Conservation (phyloP, 2,329 filamentous ascomycete species). For the Diaporthe ilicicola region DNA sequence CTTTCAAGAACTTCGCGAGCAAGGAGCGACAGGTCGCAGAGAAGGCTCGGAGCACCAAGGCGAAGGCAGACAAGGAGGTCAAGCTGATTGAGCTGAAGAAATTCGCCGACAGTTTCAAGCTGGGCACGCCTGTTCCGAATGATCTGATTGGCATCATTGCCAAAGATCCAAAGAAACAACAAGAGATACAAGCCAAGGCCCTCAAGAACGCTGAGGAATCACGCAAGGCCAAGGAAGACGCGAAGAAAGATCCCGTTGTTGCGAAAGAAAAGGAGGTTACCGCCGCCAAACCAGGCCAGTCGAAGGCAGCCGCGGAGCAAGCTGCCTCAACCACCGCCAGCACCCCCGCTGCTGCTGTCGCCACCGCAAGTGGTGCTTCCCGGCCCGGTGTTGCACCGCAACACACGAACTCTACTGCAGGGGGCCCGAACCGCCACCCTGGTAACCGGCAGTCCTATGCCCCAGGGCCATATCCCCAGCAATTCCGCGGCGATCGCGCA, state of each 20-base stretch:
- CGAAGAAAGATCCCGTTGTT: conserved; percentile 51
- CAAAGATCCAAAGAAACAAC: conserved; percentile 94
- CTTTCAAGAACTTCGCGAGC: conserved; percentile 71
- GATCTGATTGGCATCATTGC: conserved; percentile 95
- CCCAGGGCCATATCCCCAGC: conserved; percentile 55
- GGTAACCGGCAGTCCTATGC: conserved; percentile 58
- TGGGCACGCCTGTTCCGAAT: conserved; percentile 88
- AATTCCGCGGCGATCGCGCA: conserved; percentile 56
- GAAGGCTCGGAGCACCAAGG: conserved; percentile 64
- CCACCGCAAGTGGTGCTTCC: conserved; percentile 41
- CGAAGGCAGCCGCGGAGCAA: conserved; percentile 44
- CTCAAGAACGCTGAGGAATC: conserved; percentile 76
- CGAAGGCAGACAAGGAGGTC: conserved; percentile 82
- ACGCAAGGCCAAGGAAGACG: conserved; percentile 31
- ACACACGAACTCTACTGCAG: conserved; percentile 38
- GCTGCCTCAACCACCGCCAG: conserved; percentile 30
- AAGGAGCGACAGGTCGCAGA: conserved; percentile 64
- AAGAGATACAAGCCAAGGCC: conserved; percentile 90
- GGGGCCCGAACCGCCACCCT: conserved; percentile 53
- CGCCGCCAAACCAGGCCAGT: conserved; percentile 54
- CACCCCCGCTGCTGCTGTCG: conserved; percentile 18
- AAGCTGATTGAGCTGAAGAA: conserved; percentile 95
- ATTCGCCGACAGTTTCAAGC: conserved; percentile 93
- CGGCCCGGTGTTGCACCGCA: conserved; percentile 43
- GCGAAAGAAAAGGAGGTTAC: conserved; percentile 63